phyloP scores from a whole-genome alignment of 2,329 filamentous ascomycete species.

The Albifimbria verrucaria region DNA sequence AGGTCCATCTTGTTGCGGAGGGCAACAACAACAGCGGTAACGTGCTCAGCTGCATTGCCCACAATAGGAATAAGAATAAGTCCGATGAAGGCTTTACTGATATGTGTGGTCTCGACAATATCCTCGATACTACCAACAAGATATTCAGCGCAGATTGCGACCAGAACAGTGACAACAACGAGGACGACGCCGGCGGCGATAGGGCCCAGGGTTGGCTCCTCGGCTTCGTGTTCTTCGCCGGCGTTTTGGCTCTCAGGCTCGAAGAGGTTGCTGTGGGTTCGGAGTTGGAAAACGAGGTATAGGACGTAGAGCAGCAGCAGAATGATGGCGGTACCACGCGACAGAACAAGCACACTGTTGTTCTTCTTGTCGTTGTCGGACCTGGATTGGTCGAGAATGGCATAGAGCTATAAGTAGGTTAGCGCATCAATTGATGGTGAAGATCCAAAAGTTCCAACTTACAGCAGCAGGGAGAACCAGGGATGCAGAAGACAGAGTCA shows the following conservation, averaged over 20 bases:
- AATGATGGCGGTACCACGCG: conserved; percentile 73
- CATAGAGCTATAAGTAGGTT: conserved; percentile 52
- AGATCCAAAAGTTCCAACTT: conserved; percentile 18
- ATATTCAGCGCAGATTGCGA: conserved; percentile 73
- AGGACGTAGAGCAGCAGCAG: conserved; percentile 71
- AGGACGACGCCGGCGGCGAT: conserved; percentile 64
- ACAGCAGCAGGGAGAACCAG: conserved; percentile 75
- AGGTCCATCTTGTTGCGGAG: conserved; percentile 74
- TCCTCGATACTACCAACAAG: conserved; percentile 73
- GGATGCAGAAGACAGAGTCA: conserved; percentile 73
- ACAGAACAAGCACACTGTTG: conserved; percentile 65
- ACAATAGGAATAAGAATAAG: conserved; percentile 77
- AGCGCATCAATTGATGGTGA: conserved; percentile 7
- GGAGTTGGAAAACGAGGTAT: conserved; percentile 76
- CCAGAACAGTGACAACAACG: conserved; percentile 65
- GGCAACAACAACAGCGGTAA: conserved; percentile 76
- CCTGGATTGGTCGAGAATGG: conserved; percentile 55
- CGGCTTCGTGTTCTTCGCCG: conserved; percentile 38
- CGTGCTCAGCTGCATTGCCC: conserved; percentile 77
- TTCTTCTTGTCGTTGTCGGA: conserved; percentile 39
- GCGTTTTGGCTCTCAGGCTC: conserved; percentile 49
- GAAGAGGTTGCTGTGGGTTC: conserved; percentile 71
- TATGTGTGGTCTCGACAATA: conserved; percentile 65
- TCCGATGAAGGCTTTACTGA: conserved; percentile 80
- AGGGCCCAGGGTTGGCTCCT: conserved; percentile 55